Evolutionary conservation across 768 basidiomycete species (phyloP).

Genomic region (Leccinum subgranulosum): DNA sequence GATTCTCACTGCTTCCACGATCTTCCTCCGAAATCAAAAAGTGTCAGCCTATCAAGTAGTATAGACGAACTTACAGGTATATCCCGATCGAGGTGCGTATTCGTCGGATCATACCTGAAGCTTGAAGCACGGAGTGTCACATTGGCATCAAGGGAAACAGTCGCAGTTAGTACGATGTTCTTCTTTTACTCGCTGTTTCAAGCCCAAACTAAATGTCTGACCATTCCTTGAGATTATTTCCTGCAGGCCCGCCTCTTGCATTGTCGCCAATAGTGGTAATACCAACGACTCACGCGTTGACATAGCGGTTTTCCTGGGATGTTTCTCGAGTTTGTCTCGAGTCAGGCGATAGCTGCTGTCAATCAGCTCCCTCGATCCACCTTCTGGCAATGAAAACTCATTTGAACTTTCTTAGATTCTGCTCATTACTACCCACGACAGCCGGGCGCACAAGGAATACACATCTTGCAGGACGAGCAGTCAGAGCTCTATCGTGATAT

Average conservation of each 20-base stretch:
- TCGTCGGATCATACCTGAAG: constrained; percentile 26
- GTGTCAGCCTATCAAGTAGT: not conserved
- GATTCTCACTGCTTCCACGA: constrained; percentile 40
- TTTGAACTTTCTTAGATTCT: not conserved
- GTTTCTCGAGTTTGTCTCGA: constrained; percentile 35
- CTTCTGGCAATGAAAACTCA: too few relatives aligned
- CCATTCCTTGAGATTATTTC: constrained; percentile 32
- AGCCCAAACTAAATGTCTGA: constrained; percentile 36
- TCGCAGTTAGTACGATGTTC: not conserved
- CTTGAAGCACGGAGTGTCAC: constrained; percentile 6
- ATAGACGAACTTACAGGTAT: constrained; percentile 21
- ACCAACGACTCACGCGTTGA: constrained; percentile 42
- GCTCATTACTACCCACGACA: constrained; percentile 1
- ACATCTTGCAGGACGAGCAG: not conserved
- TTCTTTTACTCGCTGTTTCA: constrained; percentile 25
- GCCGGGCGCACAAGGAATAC: constrained; percentile 20
- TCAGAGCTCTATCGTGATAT: too few relatives aligned
- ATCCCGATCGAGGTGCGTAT: constrained; percentile 33
- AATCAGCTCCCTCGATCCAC: not conserved
- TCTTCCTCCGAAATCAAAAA: constrained; percentile 15
- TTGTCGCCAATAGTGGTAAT: constrained; percentile 36
- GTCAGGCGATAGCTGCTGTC: constrained; percentile 29
- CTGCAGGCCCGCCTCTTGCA: constrained; percentile 35
- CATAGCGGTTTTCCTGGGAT: constrained; percentile 38
- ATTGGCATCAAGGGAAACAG: not conserved